Base-by-base conservation (phyloP, 1,139 yeast species). In the Suhomyces chickasaworum region DNA sequence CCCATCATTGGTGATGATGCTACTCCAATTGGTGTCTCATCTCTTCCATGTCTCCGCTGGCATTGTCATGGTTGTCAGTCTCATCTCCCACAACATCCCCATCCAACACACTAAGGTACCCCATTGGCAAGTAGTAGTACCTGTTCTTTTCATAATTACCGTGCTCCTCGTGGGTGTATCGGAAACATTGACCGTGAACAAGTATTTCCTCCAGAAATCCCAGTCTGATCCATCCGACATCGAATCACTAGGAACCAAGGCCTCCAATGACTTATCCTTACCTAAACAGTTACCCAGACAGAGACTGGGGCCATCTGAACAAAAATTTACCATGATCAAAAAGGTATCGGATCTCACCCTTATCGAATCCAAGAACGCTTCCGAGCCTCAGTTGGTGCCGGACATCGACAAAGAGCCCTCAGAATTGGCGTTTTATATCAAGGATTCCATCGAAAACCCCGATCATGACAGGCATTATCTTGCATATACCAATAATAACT, bases 1-100 rank as follows among this genome's bases (percentile, higher is more conserved):
- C 15, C 9, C 9, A 4, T 16, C 22, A n/a, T 18, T 10, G 12
- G 22, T 16, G n/a, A 37, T 13, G 37, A 15, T 6, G 12, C 10
- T 16, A 12, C 18, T 8, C 15, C 32, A 16, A 17, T 25, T 37
- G 32, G 32, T 9, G 15, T 18, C 36, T 22, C 21, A 56, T 7
- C 18, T 49, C 5, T 55, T 59, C 37, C 53, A 61, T 47, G 44
- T 56, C 31, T 55, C 54, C 33, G 49, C 57, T 6, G 66, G 66
- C 3, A 53, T 59, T 21, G 34, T 59, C 38, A 46, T 60, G 27
- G 49, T 57, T n/a, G 50, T 58, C 7, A 45, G 46, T 36, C 45
- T 59, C 15, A 50, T 57, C 25, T 47, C 48, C 27, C 44, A 44
- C 4, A 39, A n/a, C 27, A 39, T 29, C 29, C 41, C 15, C 36